phyloP scores from a whole-genome alignment of 495 filamentous ascomycete genomes.

The Hypoxylon subgilvum region DNA sequence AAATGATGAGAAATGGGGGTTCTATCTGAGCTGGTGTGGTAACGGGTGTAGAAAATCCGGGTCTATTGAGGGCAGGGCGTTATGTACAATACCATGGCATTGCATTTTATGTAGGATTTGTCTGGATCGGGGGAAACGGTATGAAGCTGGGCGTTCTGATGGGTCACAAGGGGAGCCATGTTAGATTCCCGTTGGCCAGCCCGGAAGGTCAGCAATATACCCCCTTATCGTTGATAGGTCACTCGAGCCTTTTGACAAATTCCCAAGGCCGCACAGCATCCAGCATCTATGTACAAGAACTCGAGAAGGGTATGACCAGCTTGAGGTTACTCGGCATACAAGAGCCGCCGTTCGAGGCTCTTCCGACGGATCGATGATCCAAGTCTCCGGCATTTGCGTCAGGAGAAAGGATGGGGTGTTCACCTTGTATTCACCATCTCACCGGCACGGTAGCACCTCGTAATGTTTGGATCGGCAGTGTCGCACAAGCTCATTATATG shows the following conservation, averaged over 20 bases:
- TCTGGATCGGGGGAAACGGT: conserved; percentile 17
- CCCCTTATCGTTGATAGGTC: conserved; percentile 27
- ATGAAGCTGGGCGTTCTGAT: conserved; percentile 11
- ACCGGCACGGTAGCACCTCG: conserved; percentile 20
- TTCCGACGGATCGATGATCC: conserved; percentile 28
- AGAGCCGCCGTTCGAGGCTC: conserved; percentile 29
- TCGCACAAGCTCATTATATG: neutral
- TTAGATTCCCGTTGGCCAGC: conserved; percentile 24
- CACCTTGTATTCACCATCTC: conserved; percentile 1
- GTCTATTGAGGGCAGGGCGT: conserved; percentile 25
- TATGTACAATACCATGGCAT: conserved; percentile 38
- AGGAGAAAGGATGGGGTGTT: neutral
- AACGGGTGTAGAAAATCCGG: conserved; percentile 29
- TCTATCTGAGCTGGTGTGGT: conserved; percentile 12
- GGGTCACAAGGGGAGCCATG: conserved; percentile 24
- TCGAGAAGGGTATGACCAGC: conserved; percentile 22
- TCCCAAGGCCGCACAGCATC: conserved; percentile 15
- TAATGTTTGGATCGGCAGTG: no score
- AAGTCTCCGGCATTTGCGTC: conserved; percentile 17
- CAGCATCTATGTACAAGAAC: conserved; percentile 8
- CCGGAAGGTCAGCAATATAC: conserved; percentile 33
- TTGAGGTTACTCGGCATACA: conserved; percentile 33
- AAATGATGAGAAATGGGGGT: conserved; percentile 27
- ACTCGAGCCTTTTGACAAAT: conserved; percentile 14
- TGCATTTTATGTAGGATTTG: conserved; percentile 34